phyloP scores from a whole-genome alignment of 2,329 filamentous ascomycete species.

The Akanthomyces lecanii region DNA sequence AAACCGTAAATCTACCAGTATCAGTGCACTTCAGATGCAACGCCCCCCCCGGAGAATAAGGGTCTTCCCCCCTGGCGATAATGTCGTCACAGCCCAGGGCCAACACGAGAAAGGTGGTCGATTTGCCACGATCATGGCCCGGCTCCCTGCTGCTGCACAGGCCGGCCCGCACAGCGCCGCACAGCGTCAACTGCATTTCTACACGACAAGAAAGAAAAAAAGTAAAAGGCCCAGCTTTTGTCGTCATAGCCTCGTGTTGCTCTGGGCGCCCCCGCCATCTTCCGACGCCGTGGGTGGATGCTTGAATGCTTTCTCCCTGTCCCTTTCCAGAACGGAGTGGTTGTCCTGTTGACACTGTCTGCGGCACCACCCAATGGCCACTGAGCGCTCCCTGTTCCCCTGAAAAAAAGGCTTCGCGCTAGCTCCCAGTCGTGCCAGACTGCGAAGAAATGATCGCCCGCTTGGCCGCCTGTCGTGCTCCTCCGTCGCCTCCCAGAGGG shows the following conservation, averaged over 20 bases:
- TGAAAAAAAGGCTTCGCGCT: neutral
- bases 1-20: neutral
- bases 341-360: neutral
- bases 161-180: neutral
- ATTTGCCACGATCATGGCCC: neutral
- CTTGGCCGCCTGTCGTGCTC: neutral
- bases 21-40: neutral
- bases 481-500: neutral
- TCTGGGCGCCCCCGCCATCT: neutral
- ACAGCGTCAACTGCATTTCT: neutral
- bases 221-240: neutral
- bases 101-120: conserved; percentile 7
- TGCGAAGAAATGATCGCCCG: neutral
- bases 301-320: neutral
- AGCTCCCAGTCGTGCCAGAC: neutral
- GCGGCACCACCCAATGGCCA: neutral
- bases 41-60: neutral
- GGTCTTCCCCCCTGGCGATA: neutral
- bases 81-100: conserved; percentile 1
- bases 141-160: no score
- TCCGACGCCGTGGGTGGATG: conserved; percentile 5
- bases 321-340: neutral
- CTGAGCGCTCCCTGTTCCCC: neutral
- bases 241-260: conserved; percentile 11
- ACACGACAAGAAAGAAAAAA: neutral